Evolutionary conservation across 192 early-diverging fungal genomes (phyloP), one percentile per base, ranked within the genome.

Genomic region (Coemansia sp.): DNA sequence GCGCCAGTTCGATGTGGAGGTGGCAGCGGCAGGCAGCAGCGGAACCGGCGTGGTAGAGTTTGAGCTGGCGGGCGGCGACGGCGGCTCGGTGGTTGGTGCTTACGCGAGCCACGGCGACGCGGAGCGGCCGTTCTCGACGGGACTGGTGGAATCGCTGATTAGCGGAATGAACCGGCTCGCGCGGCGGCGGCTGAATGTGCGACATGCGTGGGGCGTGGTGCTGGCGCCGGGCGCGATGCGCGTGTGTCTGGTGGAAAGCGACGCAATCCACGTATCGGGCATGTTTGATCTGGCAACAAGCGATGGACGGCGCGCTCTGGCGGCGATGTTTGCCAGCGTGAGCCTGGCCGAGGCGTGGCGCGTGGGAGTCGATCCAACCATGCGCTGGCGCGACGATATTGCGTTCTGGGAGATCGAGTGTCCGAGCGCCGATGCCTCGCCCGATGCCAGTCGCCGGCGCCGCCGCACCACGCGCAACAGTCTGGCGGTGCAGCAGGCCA

Each of bases 401-500:
- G 69, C n/a, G 42, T 69, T 72, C 6, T 80, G 78, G 78, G 78
- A 62, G 12, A 72, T 80, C 49, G 69, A 62, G 40, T 80, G 78
- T 49, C 72, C 72, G 4, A 63, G 37, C 51, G 56, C 51, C 3
- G 64, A 61, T 32, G 49, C 8, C 16, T 41, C 61, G 22, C 9
- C 55, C 12, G 40, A 6, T 9, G 39, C 12, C 13, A 18, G 37
- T 7, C 10, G 36, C n/a, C 32, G 57, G 8, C 57, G 39, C 13
- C 57, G 57, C 57, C 32, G 57, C 12, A 59, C 57, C 16, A 59
- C 57, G 57, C 57, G 57, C 37, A 59, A 59, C 37, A 19, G 16
- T 13, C 48, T 52, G 15, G 48, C 63, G 0, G 63, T 52, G 63
- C 47, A 52, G 19, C 60, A 65, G 60, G 55, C 67, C 22, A 41